These are phyloP conservation scores for Ceratobasidium sp. DNA, from an alignment of 1,284 basidiomycete species.

Conservation along the genomic window DNA sequence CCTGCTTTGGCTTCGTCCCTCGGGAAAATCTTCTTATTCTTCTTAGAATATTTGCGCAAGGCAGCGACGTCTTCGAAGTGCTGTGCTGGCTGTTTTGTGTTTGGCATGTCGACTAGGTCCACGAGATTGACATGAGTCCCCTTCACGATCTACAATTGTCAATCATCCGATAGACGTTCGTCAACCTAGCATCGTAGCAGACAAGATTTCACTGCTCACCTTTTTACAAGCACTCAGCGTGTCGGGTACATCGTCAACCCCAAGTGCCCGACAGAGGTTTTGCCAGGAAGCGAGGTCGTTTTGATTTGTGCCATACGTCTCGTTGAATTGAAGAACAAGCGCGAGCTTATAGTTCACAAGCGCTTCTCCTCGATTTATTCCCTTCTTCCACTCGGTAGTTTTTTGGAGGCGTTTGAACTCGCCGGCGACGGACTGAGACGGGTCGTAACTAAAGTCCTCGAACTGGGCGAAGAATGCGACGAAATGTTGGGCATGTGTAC, in stretches of 20 bases:
- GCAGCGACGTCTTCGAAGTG: background rate
- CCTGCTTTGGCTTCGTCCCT: constrained; percentile 12
- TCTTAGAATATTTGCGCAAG: constrained; percentile 12
- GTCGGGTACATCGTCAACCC: constrained; percentile 1
- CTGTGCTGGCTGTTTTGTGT: background rate
- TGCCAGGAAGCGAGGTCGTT: constrained; percentile 32
- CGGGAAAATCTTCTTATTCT: constrained; percentile 13
- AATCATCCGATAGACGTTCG: background rate
- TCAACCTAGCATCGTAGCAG: no score
- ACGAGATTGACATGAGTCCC: constrained; percentile 10
- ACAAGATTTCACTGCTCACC: background rate
- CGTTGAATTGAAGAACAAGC: constrained; percentile 22
- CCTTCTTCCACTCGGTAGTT: constrained; percentile 1
- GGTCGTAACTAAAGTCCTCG: constrained; percentile 12
- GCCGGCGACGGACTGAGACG: constrained; percentile 5
- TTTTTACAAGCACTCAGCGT: constrained; percentile 4
- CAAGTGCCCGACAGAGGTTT: constrained; percentile 18
- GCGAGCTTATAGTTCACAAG: background rate
- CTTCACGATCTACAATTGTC: background rate
- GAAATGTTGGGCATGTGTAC: constrained; percentile 21
- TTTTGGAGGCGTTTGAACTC: constrained; percentile 18
- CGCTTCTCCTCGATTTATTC: background rate
- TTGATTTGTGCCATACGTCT: constrained; percentile 28
- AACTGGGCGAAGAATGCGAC: constrained; percentile 34
- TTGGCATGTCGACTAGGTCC: constrained; percentile 25